Evolutionary conservation across 805 yeast genomes (phyloP), one percentile per base, ranked within the genome.

Genomic region (Kazachstania taianensis): DNA sequence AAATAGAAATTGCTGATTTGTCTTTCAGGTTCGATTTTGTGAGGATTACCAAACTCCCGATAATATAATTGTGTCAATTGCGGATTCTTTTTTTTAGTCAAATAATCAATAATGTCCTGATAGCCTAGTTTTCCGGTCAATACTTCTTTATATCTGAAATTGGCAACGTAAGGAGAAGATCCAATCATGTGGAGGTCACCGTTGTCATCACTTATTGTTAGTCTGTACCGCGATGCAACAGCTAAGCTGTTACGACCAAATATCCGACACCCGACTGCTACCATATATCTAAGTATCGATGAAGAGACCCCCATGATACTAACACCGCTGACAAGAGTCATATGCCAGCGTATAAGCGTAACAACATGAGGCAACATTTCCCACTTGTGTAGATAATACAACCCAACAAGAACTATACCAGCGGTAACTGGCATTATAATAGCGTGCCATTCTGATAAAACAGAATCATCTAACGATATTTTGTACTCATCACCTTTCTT

Each of bases 121-220:
- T 33, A 36, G 13, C 41, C 43, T 8, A 40, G 24, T 20, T 39
- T 39, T 8, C 41, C 42, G 7, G 41, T 41, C 8, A 40, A 25
- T 4, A 38, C 30, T 15, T 45, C 49, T 15, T 40, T 58, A 28
- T 61, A 46, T 17, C 41, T 37, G 27, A 53, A 50, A 33, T 61
- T 47, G 12, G 54, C 57, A 23, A 67, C 57, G 3, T 52, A 30
- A 30, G 45, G 45, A 0, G 30, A 12, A 20, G 12, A 12, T 5
- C 23, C 28, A 10, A 30, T 34, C 22, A 69, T 62, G 40, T 60
- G 62, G 20, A 56, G 44, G 6, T 48, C 48, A 7, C 42, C 39
- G 39, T 70, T 72, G n/a, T 53, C 58, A 33, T 49, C 50, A 3
- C 67, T 50, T 3, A 72, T n/a, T 1, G 67, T 57, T 5, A 73